Evolutionary conservation across 257 asterid species (phyloP).

Genomic region (Avicennia marina): DNA sequence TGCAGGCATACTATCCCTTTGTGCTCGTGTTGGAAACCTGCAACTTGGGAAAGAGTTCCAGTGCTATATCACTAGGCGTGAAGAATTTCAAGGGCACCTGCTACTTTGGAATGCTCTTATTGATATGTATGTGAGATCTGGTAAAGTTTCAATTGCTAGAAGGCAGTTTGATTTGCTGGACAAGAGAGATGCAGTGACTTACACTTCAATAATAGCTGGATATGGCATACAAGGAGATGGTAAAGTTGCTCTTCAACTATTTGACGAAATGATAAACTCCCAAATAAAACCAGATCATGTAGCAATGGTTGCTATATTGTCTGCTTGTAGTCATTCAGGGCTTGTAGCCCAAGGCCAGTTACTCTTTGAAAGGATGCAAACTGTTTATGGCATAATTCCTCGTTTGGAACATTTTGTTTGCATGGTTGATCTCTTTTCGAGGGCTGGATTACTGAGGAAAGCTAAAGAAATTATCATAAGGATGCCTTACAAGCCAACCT

Average conservation of each 20-base stretch:
- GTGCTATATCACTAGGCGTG: constrained; percentile 50
- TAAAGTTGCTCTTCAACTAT: constrained; percentile 46
- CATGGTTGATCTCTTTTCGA: constrained; percentile 79
- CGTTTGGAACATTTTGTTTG: constrained; percentile 72
- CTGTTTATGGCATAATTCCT: constrained; percentile 43
- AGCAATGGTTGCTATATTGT: constrained; percentile 66
- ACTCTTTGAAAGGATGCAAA: constrained; percentile 59
- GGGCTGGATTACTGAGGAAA: constrained; percentile 62
- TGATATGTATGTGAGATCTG: constrained; percentile 80
- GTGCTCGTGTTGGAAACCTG: constrained; percentile 77
- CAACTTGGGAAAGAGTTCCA: constrained; percentile 80
- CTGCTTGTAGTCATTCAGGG: constrained; percentile 93
- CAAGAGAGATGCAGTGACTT: constrained; percentile 64
- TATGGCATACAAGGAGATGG: constrained; percentile 78
- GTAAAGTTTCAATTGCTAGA: constrained; percentile 55
- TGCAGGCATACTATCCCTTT: constrained; percentile 75
- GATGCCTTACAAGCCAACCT: constrained; percentile 65
- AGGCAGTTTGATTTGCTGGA: constrained; percentile 57
- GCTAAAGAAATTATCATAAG: constrained; percentile 45
- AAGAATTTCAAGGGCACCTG: constrained; percentile 41
- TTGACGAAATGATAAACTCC: constrained; percentile 57
- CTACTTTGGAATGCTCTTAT: constrained; percentile 72
- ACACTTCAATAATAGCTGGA: constrained; percentile 82
- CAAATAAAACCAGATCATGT: constrained; percentile 64
- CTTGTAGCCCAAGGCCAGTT: constrained; percentile 54